A percentile compares a stretch with the other conserved stretches of the same genome.
These are phyloP conservation scores for Dioscorea cayenensis DNA, from an alignment of 116 monocot genomes.

Conservation along the genomic window DNA sequence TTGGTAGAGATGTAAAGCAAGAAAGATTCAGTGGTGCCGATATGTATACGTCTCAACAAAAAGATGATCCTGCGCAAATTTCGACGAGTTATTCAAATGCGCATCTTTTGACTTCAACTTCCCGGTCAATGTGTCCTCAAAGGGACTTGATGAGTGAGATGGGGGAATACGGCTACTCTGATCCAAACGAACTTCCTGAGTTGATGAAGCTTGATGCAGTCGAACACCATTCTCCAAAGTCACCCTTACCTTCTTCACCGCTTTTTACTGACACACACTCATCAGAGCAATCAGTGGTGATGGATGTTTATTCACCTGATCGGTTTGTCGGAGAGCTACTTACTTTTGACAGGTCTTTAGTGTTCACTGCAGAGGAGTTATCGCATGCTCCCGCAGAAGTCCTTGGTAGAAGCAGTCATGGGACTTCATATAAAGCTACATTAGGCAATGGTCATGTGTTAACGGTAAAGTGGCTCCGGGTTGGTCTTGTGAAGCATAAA, in stretches of 20 bases:
- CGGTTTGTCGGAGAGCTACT: slow-evolving; percentile 66
- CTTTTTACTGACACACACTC: slow-evolving; percentile 20
- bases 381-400: slow-evolving; percentile 86
- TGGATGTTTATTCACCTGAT: slow-evolving; percentile 72
- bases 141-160: slow-evolving; percentile 42
- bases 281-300: slow-evolving; percentile 38
- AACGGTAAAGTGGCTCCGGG: slow-evolving; percentile 83
- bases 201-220: slow-evolving; percentile 2
- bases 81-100: slow-evolving; percentile 67
- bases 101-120: slow-evolving; percentile 49
- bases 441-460: slow-evolving; percentile 63
- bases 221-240: slow-evolving; percentile 36
- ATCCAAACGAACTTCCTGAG: slow-evolving; percentile 20
- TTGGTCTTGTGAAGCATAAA: slow-evolving; percentile 66
- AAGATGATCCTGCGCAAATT: slow-evolving; percentile 36
- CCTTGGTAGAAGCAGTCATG: slow-evolving; percentile 89
- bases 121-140: slow-evolving; percentile 42
- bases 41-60: slow-evolving; percentile 38
- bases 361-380: slow-evolving; percentile 78
- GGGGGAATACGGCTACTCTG: slow-evolving; percentile 41
- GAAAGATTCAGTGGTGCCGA: slow-evolving; percentile 29
- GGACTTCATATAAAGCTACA: slow-evolving; percentile 92
- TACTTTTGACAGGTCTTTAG: slow-evolving; percentile 56
- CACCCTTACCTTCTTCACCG: slow-evolving; percentile 38
- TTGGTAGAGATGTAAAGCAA: slow-evolving; percentile 27